phyloP scores from a whole-genome alignment of 495 filamentous ascomycete genomes.

The Tuber aestivum region DNA sequence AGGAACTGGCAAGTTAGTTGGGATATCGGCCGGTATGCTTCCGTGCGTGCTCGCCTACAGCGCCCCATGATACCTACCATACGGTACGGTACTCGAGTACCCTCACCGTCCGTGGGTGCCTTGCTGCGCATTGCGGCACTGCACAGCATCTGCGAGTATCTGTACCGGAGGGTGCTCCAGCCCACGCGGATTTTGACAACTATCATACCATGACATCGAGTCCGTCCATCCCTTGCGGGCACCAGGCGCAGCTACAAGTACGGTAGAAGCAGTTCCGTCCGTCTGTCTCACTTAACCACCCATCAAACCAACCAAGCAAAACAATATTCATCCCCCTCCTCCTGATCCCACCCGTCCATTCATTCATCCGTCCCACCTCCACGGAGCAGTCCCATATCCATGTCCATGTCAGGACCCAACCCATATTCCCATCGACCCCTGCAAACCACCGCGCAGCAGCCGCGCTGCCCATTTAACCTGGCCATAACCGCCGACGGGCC shows the following conservation, averaged over 20 bases:
- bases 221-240: no score
- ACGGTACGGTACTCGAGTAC: not conserved
- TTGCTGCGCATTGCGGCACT: not conserved
- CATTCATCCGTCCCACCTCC: not conserved
- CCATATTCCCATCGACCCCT: not conserved
- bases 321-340: not conserved
- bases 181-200: not conserved
- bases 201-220: no score
- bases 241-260: not conserved
- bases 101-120: not conserved
- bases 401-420: not conserved
- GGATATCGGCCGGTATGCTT: not conserved
- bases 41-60: not conserved
- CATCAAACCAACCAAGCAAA: not conserved
- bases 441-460: not conserved
- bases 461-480: not conserved
- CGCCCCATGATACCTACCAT: not conserved
- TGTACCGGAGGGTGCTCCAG: not conserved
- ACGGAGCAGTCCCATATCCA: not conserved
- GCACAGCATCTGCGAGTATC: not conserved
- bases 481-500: not conserved
- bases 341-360: not conserved
- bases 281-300: not conserved
- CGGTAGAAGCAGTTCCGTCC: not conserved
- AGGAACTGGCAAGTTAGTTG: not conserved